Conservation (phyloP, 306 rosid genomes). For the Prunus persica region Prunus_persica_NCBIv2 NC_034013.1:16343001-16343500, state of each 20-base stretch:
- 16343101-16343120: too few species aligned
- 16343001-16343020: too few species aligned
- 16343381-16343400: too few species aligned
- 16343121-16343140: too few species aligned
- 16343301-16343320: background rate
- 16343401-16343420: conserved; percentile 50
- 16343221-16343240: background rate
- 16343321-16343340: background rate
- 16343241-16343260: background rate
- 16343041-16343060: too few species aligned
- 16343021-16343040: too few species aligned
- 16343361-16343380: too few species aligned
- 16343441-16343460: conserved; percentile 35
- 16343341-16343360: too few species aligned
- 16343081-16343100: too few species aligned
- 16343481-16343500: conserved; percentile 48
- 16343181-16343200: background rate
- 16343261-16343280: background rate
- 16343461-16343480: conserved; percentile 54
- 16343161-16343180: too few species aligned
- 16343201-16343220: background rate
- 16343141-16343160: background rate
- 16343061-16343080: too few species aligned
- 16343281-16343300: background rate
- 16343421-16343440: conserved; percentile 74